A percentile compares a stretch with the other conserved stretches of the same genome.
Evolutionary conservation across 352 stramenopile species (phyloP).

Genomic region (Globisporangium rhizosaccharum): DNA sequence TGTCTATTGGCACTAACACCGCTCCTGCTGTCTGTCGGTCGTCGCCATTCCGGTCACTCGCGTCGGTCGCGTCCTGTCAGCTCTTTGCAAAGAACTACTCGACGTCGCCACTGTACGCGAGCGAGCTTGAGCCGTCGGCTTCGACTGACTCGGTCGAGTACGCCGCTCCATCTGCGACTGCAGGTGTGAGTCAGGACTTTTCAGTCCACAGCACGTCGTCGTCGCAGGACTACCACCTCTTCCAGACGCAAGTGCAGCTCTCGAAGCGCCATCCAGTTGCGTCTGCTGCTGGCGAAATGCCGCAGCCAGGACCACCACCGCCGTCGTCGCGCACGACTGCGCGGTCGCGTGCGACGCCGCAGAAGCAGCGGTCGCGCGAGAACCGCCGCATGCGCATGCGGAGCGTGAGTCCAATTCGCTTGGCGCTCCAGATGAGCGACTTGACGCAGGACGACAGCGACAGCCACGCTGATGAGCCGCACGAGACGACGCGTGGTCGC

Average conservation of each 20-base stretch:
- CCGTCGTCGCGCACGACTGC: conserved; percentile 15
- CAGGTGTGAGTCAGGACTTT: neutral
- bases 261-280: neutral
- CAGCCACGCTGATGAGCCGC: conserved; percentile 5
- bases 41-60: neutral
- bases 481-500: neutral
- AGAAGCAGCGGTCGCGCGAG: conserved; percentile 15
- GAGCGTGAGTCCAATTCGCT: conserved; percentile 40
- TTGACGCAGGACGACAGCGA: conserved; percentile 18
- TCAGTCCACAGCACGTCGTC: neutral
- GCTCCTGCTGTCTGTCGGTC: neutral
- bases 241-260: neutral
- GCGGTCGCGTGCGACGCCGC: conserved; percentile 21
- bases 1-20: neutral
- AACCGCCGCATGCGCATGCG: conserved; percentile 27
- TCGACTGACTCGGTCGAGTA: neutral
- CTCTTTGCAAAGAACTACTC: conserved; percentile 11
- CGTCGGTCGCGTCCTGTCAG: conserved; percentile 9
- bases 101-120: neutral
- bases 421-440: conserved; percentile 12
- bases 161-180: neutral
- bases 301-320: neutral
- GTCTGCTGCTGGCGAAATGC: neutral
- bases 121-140: neutral
- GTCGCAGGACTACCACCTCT: neutral